Evolutionary conservation across 805 yeast species (phyloP).

Genomic region (Starmera quercuum): DNA sequence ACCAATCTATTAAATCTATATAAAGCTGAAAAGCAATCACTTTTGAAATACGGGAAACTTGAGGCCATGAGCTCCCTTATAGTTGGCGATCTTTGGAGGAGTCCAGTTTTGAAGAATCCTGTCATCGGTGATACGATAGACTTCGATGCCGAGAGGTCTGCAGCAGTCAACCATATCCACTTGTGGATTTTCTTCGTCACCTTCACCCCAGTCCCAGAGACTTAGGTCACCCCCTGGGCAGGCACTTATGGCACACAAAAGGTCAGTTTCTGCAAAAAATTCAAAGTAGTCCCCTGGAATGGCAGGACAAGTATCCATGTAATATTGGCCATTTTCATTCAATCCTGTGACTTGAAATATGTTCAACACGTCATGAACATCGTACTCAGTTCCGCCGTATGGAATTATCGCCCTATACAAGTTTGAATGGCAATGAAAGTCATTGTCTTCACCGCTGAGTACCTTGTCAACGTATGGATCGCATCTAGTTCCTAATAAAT

Average conservation of each 20-base stretch:
- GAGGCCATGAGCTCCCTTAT: constrained; percentile 51
- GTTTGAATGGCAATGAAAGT: constrained; percentile 62
- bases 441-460: constrained; percentile 57
- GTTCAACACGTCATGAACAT: constrained; percentile 62
- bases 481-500: constrained; percentile 60
- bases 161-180: constrained; percentile 55
- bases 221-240: constrained; percentile 69
- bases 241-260: constrained; percentile 55
- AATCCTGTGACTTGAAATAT: constrained; percentile 66
- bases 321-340: constrained; percentile 57
- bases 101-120: constrained; percentile 40
- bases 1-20: too few species aligned
- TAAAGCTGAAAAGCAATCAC: neutral
- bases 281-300: constrained; percentile 53
- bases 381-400: constrained; percentile 54
- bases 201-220: constrained; percentile 68
- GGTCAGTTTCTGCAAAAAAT: constrained; percentile 58
- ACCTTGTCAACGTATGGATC: constrained; percentile 63
- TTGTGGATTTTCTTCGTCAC: constrained; percentile 31
- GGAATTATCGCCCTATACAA: constrained; percentile 52
- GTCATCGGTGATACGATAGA: constrained; percentile 43
- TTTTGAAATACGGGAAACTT: constrained; percentile 18
- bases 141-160: constrained; percentile 56
- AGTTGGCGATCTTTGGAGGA: constrained; percentile 41
- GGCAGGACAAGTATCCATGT: constrained; percentile 67